Evolutionary conservation across 257 asterid genomes (phyloP), one percentile per base, ranked within the genome.

Genomic region (Solanum peruvianum): DNA sequence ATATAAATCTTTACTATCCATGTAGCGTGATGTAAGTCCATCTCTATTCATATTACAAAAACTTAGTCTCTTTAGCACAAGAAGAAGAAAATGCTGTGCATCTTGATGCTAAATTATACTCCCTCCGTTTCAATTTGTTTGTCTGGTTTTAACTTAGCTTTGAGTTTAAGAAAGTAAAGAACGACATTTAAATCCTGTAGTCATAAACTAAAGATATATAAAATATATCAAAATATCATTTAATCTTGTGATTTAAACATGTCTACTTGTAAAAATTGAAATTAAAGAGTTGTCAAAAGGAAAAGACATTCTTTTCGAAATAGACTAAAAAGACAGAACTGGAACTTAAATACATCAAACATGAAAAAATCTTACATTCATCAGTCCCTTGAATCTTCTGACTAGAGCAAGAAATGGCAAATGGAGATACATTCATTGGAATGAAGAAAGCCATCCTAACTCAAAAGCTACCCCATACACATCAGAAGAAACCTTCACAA

Each of bases 371-470:
- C 88, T 85, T 81, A 86, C 88, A 89, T 90, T 91, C 88, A 88
- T 91, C 6, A 78, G n/a, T 52, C 58, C 9, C 11, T 52, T 86
- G 87, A 78, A 77, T 73, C 42, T 44, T 87, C 67, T 81, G 86
- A 73, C 60, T n/a, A 14, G 92, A 87, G 85, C 81, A 49, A 35
- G 86, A 88, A 89, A 92, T 62, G 87, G 90, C 27, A 33, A 86
- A 81, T 12, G 90, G 81, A 80, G 45, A 73, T 67, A 91, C 89
- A 86, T 88, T 89, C 67, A 87, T 70, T 5, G 86, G 82, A 70
- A 87, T 33, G 37, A 77, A 81, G 85, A 39, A 77, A 67, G 86
- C 73, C 89, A 78, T 81, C 83, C 89, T 25, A n/a, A 71, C 81
- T 45, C 86, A 81, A 56, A 56, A 56, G 67, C 80, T 80, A 87